Conservation (phyloP, 2,329 filamentous ascomycete species). For the Fusarium piperis region DNA sequence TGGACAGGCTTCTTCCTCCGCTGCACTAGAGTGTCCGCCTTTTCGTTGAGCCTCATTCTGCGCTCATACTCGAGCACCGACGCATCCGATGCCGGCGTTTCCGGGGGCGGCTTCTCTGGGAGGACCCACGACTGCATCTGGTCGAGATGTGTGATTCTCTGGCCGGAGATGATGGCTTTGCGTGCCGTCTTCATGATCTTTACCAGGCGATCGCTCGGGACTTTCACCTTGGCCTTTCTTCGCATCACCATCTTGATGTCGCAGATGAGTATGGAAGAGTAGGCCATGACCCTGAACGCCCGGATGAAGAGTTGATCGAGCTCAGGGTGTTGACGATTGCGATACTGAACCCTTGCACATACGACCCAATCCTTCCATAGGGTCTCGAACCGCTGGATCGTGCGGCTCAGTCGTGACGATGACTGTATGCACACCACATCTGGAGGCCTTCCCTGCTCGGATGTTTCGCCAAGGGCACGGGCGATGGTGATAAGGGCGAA, state of each 20-base stretch:
- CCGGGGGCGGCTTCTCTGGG: conserved; percentile 1
- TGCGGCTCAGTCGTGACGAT: conserved; percentile 8
- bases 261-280: conserved; percentile 16
- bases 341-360: conserved; percentile 6
- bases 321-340: conserved; percentile 3
- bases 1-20: conserved; percentile 25
- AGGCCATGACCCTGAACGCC: conserved; percentile 21
- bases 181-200: conserved; percentile 17
- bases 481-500: conserved; percentile 24
- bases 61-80: conserved; percentile 14
- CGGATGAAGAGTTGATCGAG: conserved; percentile 15
- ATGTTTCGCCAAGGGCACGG: conserved; percentile 24
- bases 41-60: conserved; percentile 16
- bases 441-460: conserved; percentile 18
- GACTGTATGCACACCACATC: conserved; percentile 2
- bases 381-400: conserved; percentile 19
- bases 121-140: conserved; percentile 15
- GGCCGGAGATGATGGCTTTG: conserved; percentile 20
- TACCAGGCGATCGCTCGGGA: conserved; percentile 10
- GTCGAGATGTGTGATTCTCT: conserved; percentile 27
- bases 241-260: conserved; percentile 25
- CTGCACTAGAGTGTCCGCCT: conserved; percentile 10
- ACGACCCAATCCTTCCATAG: conserved; percentile 15
- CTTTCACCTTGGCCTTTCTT: not conserved
- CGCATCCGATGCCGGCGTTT: not conserved